Conservation (phyloP, 1,284 basidiomycete species). For the Cryptococcus deneoformans region DNA sequence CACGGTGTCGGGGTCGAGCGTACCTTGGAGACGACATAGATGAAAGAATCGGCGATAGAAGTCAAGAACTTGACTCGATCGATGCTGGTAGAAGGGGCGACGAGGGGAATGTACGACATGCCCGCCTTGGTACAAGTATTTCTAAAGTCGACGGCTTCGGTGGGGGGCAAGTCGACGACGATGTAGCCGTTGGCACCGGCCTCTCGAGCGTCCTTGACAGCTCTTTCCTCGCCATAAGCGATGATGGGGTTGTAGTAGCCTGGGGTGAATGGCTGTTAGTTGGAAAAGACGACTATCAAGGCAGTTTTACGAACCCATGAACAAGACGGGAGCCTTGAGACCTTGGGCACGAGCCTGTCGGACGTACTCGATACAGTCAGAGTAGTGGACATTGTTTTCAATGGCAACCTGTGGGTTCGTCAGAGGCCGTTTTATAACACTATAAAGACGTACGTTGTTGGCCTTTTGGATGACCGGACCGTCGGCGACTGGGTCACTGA, state of each 20-base stretch:
- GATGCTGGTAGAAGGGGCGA: constrained; percentile 89
- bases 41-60: constrained; percentile 93
- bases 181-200: constrained; percentile 98
- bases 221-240: constrained; percentile 91
- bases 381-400: constrained; percentile 72
- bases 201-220: constrained; percentile 80
- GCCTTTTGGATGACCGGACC: constrained; percentile 87
- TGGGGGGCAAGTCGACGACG: constrained; percentile 97
- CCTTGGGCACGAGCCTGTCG: constrained; percentile 76
- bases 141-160: constrained; percentile 89
- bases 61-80: constrained; percentile 86
- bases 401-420: constrained; percentile 64
- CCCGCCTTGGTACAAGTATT: constrained; percentile 76
- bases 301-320: constrained; percentile 71
- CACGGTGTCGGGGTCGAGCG: constrained; percentile 9
- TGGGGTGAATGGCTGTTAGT: constrained; percentile 37
- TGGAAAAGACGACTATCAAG: background rate
- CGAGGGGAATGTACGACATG: constrained; percentile 92
- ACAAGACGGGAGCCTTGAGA: constrained; percentile 77
- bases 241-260: constrained; percentile 97
- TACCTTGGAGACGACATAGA: constrained; percentile 93
- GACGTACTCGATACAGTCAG: constrained; percentile 70
- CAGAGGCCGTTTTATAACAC: background rate
- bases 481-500: constrained; percentile 96
- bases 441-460: constrained; percentile 66